These are phyloP conservation scores for Lathyrus oleraceus DNA, from an alignment of 306 rosid genomes.

Conservation along the genomic window DNA sequence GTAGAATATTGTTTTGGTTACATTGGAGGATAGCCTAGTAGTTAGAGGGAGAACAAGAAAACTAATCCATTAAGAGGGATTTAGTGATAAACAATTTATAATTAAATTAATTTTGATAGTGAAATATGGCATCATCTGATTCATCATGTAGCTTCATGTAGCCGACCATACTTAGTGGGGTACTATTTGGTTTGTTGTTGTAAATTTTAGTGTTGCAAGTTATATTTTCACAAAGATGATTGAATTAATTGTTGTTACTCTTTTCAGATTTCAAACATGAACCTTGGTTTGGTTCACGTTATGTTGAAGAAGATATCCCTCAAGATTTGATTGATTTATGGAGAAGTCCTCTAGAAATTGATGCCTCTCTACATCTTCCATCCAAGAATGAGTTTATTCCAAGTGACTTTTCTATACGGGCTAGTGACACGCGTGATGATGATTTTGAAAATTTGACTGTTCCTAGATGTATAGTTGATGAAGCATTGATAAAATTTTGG, in stretches of 20 bases:
- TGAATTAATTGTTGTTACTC: constrained; percentile 31
- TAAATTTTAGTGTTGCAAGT: background rate
- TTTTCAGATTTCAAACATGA: constrained; percentile 66
- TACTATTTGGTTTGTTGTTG: background rate
- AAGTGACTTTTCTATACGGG: constrained; percentile 75
- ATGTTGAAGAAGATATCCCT: constrained; percentile 71
- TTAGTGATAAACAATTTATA: background rate
- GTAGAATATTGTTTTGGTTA: background rate
- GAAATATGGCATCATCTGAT: background rate
- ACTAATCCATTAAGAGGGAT: background rate
- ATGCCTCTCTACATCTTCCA: constrained; percentile 78
- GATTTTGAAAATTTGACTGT: constrained; percentile 47
- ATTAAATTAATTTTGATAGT: background rate
- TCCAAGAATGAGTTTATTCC: constrained; percentile 92
- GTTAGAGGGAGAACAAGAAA: background rate
- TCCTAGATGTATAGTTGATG: constrained; percentile 82
- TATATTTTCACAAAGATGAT: constrained; percentile 29
- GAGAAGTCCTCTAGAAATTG: constrained; percentile 79
- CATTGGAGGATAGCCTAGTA: background rate
- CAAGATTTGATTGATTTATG: constrained; percentile 69
- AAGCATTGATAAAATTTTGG: constrained; percentile 87
- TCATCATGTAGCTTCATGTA: background rate
- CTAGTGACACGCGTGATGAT: constrained; percentile 36
- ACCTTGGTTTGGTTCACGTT: constrained; percentile 94
- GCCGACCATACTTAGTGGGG: background rate